These are phyloP conservation scores for Gomphus bonarii DNA, from an alignment of 1,284 basidiomycete species.

Conservation along the genomic window DNA sequence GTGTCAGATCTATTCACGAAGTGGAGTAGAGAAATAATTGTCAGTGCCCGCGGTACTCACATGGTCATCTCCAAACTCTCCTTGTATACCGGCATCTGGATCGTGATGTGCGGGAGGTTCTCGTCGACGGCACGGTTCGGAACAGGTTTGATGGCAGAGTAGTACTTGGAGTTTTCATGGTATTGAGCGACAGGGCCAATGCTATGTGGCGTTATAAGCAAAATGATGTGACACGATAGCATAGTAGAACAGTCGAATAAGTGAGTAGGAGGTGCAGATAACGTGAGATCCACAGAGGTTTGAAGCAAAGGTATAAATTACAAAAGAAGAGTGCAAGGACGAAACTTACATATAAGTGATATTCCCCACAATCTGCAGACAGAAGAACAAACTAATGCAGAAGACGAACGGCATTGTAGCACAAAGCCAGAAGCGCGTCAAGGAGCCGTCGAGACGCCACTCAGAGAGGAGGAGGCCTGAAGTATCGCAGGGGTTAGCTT, in stretches of 20 bases:
- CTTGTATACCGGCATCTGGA: slow-evolving; percentile 77
- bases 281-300: slow-evolving; percentile 18
- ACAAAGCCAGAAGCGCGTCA: slow-evolving; percentile 53
- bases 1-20: background rate
- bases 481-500: background rate
- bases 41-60: slow-evolving; percentile 22
- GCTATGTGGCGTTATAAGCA: slow-evolving; percentile 19
- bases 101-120: slow-evolving; percentile 60
- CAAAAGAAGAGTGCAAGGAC: slow-evolving; percentile 28
- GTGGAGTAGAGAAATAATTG: background rate
- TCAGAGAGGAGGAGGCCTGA: slow-evolving; percentile 55
- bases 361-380: slow-evolving; percentile 50
- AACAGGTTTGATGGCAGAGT: slow-evolving; percentile 48
- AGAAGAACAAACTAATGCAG: slow-evolving; percentile 63
- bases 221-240: too few species aligned
- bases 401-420: slow-evolving; percentile 59
- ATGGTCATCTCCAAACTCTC: slow-evolving; percentile 60
- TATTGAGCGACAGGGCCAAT: slow-evolving; percentile 68
- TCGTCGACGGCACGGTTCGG: slow-evolving; percentile 54
- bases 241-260: too few species aligned
- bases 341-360: slow-evolving; percentile 40
- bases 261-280: background rate
- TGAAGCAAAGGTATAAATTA: slow-evolving; percentile 22
- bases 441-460: slow-evolving; percentile 54
- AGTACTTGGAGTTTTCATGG: slow-evolving; percentile 64